These are phyloP conservation scores for Lophiostoma macrostomum DNA, from an alignment of 495 filamentous ascomycete species.

Conservation along the genomic window DNA sequence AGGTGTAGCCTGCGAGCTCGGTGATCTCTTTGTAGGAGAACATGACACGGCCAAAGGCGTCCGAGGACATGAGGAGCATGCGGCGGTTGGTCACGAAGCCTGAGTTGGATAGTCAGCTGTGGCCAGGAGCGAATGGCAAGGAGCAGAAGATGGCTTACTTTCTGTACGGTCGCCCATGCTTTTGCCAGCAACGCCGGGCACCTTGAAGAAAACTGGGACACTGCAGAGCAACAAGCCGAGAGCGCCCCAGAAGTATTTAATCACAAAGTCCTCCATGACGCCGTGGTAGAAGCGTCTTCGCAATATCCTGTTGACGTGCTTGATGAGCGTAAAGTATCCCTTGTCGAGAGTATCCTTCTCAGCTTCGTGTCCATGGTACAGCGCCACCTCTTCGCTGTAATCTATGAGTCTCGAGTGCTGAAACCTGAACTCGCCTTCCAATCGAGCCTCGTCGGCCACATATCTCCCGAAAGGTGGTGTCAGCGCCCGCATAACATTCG, in stretches of 20 bases:
- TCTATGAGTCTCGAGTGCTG: conserved; percentile 93
- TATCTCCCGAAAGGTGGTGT: conserved; percentile 99
- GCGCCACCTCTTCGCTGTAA: conserved; percentile 88
- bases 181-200: conserved; percentile 68
- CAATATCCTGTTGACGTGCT: conserved; percentile 95
- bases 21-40: conserved; percentile 97
- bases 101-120: conserved; percentile 29
- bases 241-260: conserved; percentile 99
- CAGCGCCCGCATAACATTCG: conserved; percentile 86
- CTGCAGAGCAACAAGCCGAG: conserved; percentile 91
- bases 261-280: conserved; percentile 98
- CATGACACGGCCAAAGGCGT: conserved; percentile 95
- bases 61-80: conserved; percentile 85
- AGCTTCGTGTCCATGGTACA: conserved; percentile 89
- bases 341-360: conserved; percentile 98
- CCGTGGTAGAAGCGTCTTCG: conserved; percentile 87
- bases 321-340: conserved; percentile 97
- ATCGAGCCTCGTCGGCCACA: conserved; percentile 88
- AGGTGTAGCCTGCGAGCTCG: conserved; percentile 93
- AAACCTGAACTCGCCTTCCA: conserved; percentile 96
- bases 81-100: conserved; percentile 90
- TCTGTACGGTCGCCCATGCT: conserved; percentile 91
- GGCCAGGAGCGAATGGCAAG: not conserved
- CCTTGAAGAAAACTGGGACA: conserved; percentile 90
- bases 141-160: conserved; percentile 48